These are phyloP conservation scores for Chamaenerion angustifolium DNA, from an alignment of 345 rosid genomes.

Conservation along the genomic window DNA sequence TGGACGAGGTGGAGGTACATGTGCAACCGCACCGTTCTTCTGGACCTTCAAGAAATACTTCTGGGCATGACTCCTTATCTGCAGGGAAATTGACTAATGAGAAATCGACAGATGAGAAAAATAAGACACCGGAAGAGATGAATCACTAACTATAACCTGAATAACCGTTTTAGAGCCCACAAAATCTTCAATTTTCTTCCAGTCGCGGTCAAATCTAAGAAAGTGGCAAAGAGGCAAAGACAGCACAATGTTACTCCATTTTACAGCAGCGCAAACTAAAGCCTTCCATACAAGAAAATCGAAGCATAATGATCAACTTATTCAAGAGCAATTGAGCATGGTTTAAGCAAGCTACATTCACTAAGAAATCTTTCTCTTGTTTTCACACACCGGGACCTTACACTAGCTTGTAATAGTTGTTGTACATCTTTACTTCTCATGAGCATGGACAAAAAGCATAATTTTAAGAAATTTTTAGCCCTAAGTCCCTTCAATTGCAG, in stretches of 20 bases:
- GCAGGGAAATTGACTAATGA: slow-evolving; percentile 11
- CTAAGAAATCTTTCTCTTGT: too few species aligned
- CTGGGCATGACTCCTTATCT: slow-evolving; percentile 98
- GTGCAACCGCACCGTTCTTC: slow-evolving; percentile 79
- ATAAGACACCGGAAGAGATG: slow-evolving; percentile 1
- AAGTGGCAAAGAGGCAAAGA: slow-evolving; percentile 11
- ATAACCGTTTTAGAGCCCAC: slow-evolving; percentile 97
- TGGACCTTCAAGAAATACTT: slow-evolving; percentile 94
- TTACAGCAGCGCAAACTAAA: not conserved
- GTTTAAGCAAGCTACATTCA: too few species aligned
- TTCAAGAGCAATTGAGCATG: too few species aligned
- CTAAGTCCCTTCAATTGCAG: too few species aligned
- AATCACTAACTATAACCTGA: slow-evolving; percentile 40
- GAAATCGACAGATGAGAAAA: not conserved
- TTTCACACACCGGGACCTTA: too few species aligned
- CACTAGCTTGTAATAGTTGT: too few species aligned
- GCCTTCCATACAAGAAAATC: not conserved
- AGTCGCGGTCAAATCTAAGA: slow-evolving; percentile 89
- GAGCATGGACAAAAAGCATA: too few species aligned
- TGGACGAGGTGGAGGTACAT: slow-evolving; percentile 96
- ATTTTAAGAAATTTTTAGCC: too few species aligned
- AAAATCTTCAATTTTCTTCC: slow-evolving; percentile 98
- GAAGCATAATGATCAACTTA: not conserved
- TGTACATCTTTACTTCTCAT: too few species aligned
- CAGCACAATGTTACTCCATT: too few species aligned